phyloP scores from a whole-genome alignment of 306 rosid species.

The Lagenaria siceraria region DNA sequence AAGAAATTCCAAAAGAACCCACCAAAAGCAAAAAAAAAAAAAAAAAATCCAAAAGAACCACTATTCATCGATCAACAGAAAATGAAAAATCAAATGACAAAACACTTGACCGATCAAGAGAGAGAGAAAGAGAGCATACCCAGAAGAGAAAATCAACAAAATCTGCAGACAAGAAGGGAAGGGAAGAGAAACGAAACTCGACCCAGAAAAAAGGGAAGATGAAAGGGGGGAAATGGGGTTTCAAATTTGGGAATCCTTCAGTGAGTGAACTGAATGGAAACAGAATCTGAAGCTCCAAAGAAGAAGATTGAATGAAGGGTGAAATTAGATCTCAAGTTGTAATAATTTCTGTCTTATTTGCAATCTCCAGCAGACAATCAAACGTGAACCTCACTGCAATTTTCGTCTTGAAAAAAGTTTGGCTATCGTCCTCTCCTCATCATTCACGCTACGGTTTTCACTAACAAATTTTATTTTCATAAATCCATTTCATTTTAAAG shows the following conservation, averaged over 20 bases:
- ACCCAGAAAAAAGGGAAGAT: not conserved
- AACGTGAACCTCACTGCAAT: constrained; percentile 3
- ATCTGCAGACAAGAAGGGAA: not conserved
- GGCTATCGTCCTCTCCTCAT: not conserved
- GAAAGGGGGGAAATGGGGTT: not conserved
- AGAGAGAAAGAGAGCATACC: not conserved
- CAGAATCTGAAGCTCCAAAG: not conserved
- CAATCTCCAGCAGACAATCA: not conserved
- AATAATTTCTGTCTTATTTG: not conserved
- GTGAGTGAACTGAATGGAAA: not conserved
- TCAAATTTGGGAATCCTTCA: too few species aligned
- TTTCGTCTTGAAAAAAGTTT: not conserved
- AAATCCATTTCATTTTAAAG: not conserved
- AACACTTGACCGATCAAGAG: not conserved
- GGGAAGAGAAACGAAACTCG: not conserved
- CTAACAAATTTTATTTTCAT: not conserved
- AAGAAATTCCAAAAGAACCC: not conserved
- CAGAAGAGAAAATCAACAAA: not conserved
- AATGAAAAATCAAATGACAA: not conserved
- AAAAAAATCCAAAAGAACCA: not conserved
- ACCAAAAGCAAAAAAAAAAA: not conserved
- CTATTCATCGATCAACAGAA: not conserved
- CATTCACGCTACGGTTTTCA: not conserved
- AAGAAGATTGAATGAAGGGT: not conserved
- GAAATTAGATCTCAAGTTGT: not conserved